Evolutionary conservation across 2,329 filamentous ascomycete genomes (phyloP).

Genomic region (Fusarium sp.): DNA sequence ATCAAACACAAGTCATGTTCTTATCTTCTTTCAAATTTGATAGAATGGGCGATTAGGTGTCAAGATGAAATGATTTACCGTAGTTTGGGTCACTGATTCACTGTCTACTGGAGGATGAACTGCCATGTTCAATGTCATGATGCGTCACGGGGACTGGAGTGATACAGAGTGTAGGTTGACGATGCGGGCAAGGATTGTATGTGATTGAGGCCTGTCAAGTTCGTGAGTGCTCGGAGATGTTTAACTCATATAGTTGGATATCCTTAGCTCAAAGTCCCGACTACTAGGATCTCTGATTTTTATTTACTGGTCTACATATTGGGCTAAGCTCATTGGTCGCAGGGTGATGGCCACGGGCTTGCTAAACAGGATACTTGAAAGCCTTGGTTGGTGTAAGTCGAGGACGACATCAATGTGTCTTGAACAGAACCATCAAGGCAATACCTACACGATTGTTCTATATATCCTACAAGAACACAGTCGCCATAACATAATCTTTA

Average conservation of each 20-base stretch:
- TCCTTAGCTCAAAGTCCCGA: background rate
- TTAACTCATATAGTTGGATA: background rate
- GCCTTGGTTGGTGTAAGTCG: background rate
- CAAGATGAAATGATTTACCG: constrained; percentile 1
- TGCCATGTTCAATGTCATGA: background rate
- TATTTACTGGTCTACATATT: background rate
- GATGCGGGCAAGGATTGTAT: constrained; percentile 4
- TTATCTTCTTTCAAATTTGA: background rate
- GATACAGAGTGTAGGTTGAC: constrained; percentile 1
- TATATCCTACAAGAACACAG: background rate
- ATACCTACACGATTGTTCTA: background rate
- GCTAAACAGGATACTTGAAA: too few relatives aligned
- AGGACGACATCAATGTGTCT: background rate
- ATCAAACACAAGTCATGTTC: background rate
- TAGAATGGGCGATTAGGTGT: constrained; percentile 6
- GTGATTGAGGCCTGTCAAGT: constrained; percentile 9
- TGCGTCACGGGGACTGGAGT: background rate
- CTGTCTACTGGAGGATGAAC: background rate
- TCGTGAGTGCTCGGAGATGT: background rate
- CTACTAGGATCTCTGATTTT: accelerated
- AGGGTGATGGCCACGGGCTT: too few relatives aligned
- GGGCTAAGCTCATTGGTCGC: accelerated
- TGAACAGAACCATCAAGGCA: background rate
- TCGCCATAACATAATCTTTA: background rate
- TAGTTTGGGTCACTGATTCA: background rate